Conservation (phyloP, 2,329 filamentous ascomycete genomes). For the Zasmidium angulare region DNA sequence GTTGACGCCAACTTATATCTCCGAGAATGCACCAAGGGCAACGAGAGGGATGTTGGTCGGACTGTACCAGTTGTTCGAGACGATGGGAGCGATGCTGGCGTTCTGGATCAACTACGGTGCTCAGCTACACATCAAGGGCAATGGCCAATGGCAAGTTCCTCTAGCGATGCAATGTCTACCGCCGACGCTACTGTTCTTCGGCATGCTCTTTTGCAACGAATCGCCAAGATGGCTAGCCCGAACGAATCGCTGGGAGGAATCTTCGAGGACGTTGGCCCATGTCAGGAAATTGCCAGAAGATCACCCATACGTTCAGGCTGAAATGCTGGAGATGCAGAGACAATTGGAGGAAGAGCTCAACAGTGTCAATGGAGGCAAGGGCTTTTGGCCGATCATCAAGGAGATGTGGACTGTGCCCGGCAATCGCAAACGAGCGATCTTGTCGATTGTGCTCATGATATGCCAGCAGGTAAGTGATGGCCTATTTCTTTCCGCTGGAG, state of each 20-base stretch:
- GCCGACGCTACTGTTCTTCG: conserved; percentile 58
- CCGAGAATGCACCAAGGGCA: conserved; percentile 51
- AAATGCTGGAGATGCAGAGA: conserved; percentile 62
- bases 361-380: conserved; percentile 62
- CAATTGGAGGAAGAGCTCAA: conserved; percentile 59
- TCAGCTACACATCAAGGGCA: conserved; percentile 46
- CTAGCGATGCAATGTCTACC: conserved; percentile 65
- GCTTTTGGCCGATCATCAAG: conserved; percentile 44
- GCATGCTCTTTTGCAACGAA: conserved; percentile 58
- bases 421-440: conserved; percentile 44
- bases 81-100: conserved; percentile 52
- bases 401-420: conserved; percentile 44
- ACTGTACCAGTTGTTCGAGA: conserved; percentile 60
- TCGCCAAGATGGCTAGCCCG: conserved; percentile 65
- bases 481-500: background rate
- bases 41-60: conserved; percentile 60
- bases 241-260: conserved; percentile 64
- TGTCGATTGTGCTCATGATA: conserved; percentile 64
- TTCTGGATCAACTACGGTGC: conserved; percentile 58
- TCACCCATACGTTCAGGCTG: conserved; percentile 51
- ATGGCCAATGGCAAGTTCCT: conserved; percentile 54
- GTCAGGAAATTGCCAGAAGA: conserved; percentile 61
- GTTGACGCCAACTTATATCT: conserved; percentile 60
- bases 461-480: conserved; percentile 57
- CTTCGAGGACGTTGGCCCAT: conserved; percentile 49